Base-by-base conservation (phyloP, 2,329 filamentous ascomycete species). In the Sporothrix mexicana region DNA sequence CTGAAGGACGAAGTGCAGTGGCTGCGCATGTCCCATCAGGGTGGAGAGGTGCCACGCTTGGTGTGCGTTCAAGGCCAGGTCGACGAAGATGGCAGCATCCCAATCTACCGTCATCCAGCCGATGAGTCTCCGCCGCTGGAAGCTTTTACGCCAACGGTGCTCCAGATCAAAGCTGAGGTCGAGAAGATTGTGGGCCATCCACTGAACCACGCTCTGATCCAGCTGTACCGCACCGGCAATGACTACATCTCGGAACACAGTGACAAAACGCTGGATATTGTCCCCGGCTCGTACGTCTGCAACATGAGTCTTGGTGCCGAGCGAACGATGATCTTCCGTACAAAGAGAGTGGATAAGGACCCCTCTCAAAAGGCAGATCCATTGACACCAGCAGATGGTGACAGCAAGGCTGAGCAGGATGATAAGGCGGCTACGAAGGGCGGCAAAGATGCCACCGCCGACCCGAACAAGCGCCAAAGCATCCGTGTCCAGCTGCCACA, bases 221-320 rank as follows among this genome's bases (percentile, higher is more conserved):
- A 99, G 79, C 88, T 94, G 73, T 99, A 99, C 79, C 93, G 96
- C n/a, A 87, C 88, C 76, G 93, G 95, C 2, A 90, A 89, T 66
- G 96, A 99, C 81, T 94, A 94, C 79, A 99, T 99, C 75, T 96
- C 93, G 0, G 96, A 99, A 79, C 96, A 99, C 79, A 97, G 94
- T 53, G 96, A 99, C 80, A 99, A 99, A 83, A 97, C 95, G 0
- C 85, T 99, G 30, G 96, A 99, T 80, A 96, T 99, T 72, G 90
- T 90, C 13, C 89, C 88, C 36, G 90, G 87, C 4, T 96, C 93
- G 30, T 95, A 87, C 74, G 97, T 99, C 76, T 94, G 95, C 76
- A 99, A 98, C 79, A 90, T 97, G 68, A 97, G 94, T 76, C 87
- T 98, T n/a, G 96, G 96, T 0, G 95, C 95, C 0, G 91, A 97